These are phyloP conservation scores for Phaeosphaeriaceae sp. DNA, from an alignment of 2,329 filamentous ascomycete species.

Conservation along the genomic window DNA sequence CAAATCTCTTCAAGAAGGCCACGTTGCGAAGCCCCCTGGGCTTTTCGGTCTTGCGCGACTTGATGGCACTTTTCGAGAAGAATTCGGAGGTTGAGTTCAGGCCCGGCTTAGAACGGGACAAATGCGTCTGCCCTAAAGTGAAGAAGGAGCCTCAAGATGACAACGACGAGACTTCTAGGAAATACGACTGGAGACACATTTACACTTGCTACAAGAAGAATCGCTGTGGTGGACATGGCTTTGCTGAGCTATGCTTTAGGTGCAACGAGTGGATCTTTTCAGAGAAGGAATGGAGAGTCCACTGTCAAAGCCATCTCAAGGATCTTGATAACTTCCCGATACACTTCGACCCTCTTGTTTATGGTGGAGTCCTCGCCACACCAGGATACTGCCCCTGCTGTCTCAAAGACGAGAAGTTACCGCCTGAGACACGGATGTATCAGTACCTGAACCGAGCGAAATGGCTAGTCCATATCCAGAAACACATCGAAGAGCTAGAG, in stretches of 20 bases:
- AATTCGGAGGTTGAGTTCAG: conserved; percentile 6
- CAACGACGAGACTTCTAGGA: conserved; percentile 1
- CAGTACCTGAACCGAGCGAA: conserved; percentile 14
- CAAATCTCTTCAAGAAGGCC: conserved; percentile 8
- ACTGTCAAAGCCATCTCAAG: conserved; percentile 24
- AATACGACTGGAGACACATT: conserved; percentile 22
- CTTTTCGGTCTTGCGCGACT: conserved; percentile 9
- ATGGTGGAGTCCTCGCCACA: conserved; percentile 12
- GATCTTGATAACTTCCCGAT: conserved; percentile 25
- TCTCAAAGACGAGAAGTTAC: conserved; percentile 13
- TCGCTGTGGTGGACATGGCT: conserved; percentile 11
- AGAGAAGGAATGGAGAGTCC: conserved; percentile 14
- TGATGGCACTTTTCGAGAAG: conserved; percentile 10
- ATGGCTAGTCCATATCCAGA: conserved; percentile 12
- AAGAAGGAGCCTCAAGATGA: conserved; percentile 2
- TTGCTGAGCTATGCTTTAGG: conserved; percentile 27
- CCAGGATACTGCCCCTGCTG: conserved; percentile 19
- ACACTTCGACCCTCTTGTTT: conserved; percentile 22
- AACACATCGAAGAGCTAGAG: conserved; percentile 12
- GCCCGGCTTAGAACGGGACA: conserved; percentile 10
- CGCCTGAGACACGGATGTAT: conserved; percentile 11
- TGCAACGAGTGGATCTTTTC: conserved; percentile 25
- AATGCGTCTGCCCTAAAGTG: neutral
- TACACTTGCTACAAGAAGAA: conserved; percentile 22
- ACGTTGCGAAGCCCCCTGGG: conserved; percentile 8